Percentiles rank a stretch among this genome's conserved stretches.
Conservation (phyloP, 2,329 filamentous ascomycete genomes). For the Penicillium sp. region DNA sequence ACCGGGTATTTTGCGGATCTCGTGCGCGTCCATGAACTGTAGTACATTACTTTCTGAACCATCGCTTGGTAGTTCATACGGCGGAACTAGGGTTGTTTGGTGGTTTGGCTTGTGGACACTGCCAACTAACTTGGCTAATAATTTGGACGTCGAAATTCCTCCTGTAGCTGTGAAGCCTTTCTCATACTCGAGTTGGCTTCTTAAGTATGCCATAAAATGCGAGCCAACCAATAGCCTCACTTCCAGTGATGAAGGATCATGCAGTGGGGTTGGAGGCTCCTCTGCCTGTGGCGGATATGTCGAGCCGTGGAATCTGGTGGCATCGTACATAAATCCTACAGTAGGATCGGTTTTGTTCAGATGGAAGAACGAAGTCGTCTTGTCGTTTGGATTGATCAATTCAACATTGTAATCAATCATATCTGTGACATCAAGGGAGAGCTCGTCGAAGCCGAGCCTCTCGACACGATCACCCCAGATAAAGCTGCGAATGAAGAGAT, state of each 20-base stretch:
- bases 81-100: slow-evolving; percentile 81
- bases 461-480: slow-evolving; percentile 81
- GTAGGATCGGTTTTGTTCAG: slow-evolving; percentile 75
- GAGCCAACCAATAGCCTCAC: slow-evolving; percentile 75
- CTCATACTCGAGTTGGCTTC: slow-evolving; percentile 71
- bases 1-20: slow-evolving; percentile 80
- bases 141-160: slow-evolving; percentile 85
- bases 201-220: slow-evolving; percentile 76
- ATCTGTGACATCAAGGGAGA: slow-evolving; percentile 81
- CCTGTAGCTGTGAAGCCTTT: slow-evolving; percentile 87
- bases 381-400: slow-evolving; percentile 68
- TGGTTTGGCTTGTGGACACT: slow-evolving; percentile 82
- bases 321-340: slow-evolving; percentile 79
- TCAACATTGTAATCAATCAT: slow-evolving; percentile 80
- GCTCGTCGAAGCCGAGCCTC: slow-evolving; percentile 86
- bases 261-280: slow-evolving; percentile 21
- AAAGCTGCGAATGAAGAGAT: slow-evolving; percentile 70
- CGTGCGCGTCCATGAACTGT: slow-evolving; percentile 74
- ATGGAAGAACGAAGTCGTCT: slow-evolving; percentile 76
- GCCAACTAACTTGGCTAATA: slow-evolving; percentile 83
- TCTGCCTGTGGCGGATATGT: slow-evolving; percentile 51
- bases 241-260: slow-evolving; percentile 40
- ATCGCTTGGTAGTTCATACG: slow-evolving; percentile 49
- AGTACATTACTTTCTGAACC: slow-evolving; percentile 56
- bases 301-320: slow-evolving; percentile 68